Evolutionary conservation across 2,329 filamentous ascomycete species (phyloP).

Genomic region (Trichophaea hybrida): DNA sequence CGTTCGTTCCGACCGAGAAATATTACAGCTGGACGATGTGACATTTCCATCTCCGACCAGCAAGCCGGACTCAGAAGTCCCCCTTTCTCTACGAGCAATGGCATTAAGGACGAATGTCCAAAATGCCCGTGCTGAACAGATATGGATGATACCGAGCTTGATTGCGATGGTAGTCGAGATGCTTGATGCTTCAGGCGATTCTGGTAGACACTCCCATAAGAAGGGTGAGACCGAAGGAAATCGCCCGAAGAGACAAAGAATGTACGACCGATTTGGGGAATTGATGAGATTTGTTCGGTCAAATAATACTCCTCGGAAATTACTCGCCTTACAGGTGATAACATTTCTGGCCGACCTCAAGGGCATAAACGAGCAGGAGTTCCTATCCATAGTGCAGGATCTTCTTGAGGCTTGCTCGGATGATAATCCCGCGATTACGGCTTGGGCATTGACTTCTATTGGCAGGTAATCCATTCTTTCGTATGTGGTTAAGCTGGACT

Average conservation of each 20-base stretch:
- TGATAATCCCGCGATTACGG: constrained; percentile 51
- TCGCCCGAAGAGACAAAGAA: constrained; percentile 22
- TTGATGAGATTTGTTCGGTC: constrained; percentile 40
- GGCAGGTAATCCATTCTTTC: constrained; percentile 45
- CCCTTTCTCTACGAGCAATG: background rate
- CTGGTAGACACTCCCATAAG: constrained; percentile 1
- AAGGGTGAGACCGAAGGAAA: constrained; percentile 11
- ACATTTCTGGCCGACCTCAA: constrained; percentile 38
- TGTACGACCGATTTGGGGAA: constrained; percentile 25
- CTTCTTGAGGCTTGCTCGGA: constrained; percentile 49
- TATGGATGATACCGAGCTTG: constrained; percentile 27
- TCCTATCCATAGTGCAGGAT: constrained; percentile 43
- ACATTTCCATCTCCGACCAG: constrained; percentile 38
- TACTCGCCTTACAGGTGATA: constrained; percentile 44
- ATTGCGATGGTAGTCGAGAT: constrained; percentile 45
- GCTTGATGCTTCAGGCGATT: constrained; percentile 39
- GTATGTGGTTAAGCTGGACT: background rate
- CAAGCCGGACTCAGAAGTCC: background rate
- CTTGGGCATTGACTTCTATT: constrained; percentile 76
- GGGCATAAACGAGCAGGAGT: constrained; percentile 38
- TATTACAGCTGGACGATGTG: constrained; percentile 66
- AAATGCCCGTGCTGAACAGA: constrained; percentile 24
- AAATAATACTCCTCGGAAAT: constrained; percentile 34
- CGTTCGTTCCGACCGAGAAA: constrained; percentile 52
- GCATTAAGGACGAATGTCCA: constrained; percentile 30